phyloP scores from a whole-genome alignment of 2,329 filamentous ascomycete species.

The Arthrinium puccinioides region DNA sequence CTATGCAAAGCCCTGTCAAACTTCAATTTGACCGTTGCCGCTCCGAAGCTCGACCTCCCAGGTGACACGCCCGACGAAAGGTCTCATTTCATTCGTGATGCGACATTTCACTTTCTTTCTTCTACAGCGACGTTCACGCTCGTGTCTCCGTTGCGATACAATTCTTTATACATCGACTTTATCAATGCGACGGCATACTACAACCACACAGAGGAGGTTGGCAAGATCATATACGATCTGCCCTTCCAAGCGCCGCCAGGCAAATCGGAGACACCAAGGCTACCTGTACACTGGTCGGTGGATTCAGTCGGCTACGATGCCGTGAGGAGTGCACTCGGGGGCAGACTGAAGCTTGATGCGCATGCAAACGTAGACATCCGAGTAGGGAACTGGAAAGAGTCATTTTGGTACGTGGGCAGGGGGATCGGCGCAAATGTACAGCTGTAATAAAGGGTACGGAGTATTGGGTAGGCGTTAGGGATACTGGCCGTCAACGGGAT shows the following conservation, averaged over 20 bases:
- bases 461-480: background rate
- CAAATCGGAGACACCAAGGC: slow-evolving; percentile 59
- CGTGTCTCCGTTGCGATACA: slow-evolving; percentile 66
- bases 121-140: slow-evolving; percentile 82
- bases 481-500: background rate
- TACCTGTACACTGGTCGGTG: slow-evolving; percentile 77
- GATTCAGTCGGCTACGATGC: slow-evolving; percentile 77
- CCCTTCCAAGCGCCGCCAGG: slow-evolving; percentile 76
- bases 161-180: slow-evolving; percentile 68
- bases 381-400: slow-evolving; percentile 68
- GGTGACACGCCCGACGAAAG: slow-evolving; percentile 37
- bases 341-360: slow-evolving; percentile 70
- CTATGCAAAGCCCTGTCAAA: slow-evolving; percentile 67
- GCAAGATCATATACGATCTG: slow-evolving; percentile 65
- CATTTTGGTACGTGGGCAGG: slow-evolving; percentile 60
- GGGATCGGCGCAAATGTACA: slow-evolving; percentile 63
- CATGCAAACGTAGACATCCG: slow-evolving; percentile 67
- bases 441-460: slow-evolving; percentile 25
- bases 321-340: slow-evolving; percentile 72
- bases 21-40: slow-evolving; percentile 63
- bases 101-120: slow-evolving; percentile 79
- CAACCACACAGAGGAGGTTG: slow-evolving; percentile 70
- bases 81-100: slow-evolving; percentile 72
- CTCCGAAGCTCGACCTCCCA: slow-evolving; percentile 59
- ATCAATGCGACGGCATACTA: slow-evolving; percentile 84